Conservation (phyloP, 164 flowering plant genomes). For the Malania oleifera region DNA sequence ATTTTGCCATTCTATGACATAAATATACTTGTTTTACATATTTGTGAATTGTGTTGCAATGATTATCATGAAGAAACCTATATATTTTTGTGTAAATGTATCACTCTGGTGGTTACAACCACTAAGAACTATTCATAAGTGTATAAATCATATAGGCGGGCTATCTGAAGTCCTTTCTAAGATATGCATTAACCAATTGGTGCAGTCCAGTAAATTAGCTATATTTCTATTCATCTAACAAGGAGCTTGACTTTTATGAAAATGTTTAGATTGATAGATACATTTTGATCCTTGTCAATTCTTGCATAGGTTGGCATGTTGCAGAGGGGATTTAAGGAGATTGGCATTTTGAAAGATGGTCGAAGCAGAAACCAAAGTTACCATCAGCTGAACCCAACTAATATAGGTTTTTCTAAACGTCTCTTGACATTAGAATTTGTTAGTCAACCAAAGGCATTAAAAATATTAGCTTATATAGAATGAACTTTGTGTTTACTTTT, state of each 20-base stretch:
- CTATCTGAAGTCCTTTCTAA: neutral
- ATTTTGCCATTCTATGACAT: too few relatives aligned
- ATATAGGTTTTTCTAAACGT: conserved; percentile 53
- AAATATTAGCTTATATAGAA: neutral
- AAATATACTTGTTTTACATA: too few relatives aligned
- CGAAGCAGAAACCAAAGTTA: conserved; percentile 29
- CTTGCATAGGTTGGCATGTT: conserved; percentile 59
- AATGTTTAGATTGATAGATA: neutral
- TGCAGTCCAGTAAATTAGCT: neutral
- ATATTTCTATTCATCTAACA: neutral
- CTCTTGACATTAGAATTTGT: neutral
- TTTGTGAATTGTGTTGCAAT: too few relatives aligned
- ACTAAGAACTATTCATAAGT: neutral
- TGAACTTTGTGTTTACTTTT: neutral
- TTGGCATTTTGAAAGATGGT: conserved; percentile 62
- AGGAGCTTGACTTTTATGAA: neutral
- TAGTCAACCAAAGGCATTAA: neutral
- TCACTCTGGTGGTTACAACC: neutral
- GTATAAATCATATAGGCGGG: neutral
- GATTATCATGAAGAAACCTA: too few relatives aligned
- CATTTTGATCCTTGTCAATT: conserved; percentile 1
- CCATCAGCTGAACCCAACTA: conserved; percentile 83
- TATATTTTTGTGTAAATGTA: too few relatives aligned
- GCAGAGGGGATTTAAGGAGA: conserved; percentile 57
- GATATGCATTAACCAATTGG: neutral